Base-by-base conservation (phyloP, 192 early-diverging fungal species). In the Lobulomyces angularis region DNA sequence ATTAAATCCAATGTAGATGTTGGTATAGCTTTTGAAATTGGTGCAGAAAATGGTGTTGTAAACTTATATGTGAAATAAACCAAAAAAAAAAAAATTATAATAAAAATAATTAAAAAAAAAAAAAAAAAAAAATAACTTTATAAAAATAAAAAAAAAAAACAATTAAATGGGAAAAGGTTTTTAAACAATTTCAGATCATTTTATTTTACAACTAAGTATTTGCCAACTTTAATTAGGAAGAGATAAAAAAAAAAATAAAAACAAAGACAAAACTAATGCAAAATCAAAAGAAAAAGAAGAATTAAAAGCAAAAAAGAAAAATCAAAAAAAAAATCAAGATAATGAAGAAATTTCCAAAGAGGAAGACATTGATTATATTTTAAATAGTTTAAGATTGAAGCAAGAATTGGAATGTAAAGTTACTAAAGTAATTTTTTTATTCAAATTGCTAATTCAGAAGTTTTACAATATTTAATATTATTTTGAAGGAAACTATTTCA, bases 1-100 rank as follows among this genome's bases (percentile, higher is more conserved):
- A 77, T 97, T 33, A 80, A 81, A 45, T 80, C 76, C 14, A 81
- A 93, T 55, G 87, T 88, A 37, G 93, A 97, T 51, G 83, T 97
- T 22, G 77, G 71, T 33, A 62, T 91, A 78, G 90, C 87, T 4
- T 90, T 97, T 65, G 90, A 90, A 58, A 17, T 19, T 9, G 50
- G 14, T 20, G 46, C 37, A 16, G 54, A 50, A 22, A 42, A 55
- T 16, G 52, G 53, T 31, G 35, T 58, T 21, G 39, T 59, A 23
- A 59, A 41, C 29, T n/a, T 59, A 35, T 58, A 29, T 49, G 47
- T 47, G 46, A 16, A 32, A 12, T 32, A 16, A 32, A 32, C 12
- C 16, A 16, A 32, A 32, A 32, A 41, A 41, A 41, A 23, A 54
- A 56, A 20, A 35, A 36, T 34, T 53, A 54, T 20, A 53, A 53